A percentile compares a stretch with the other conserved stretches of the same genome.
These are phyloP conservation scores for Dittrichia graveolens DNA, from an alignment of 129 eudicot genomes.

Conservation along the genomic window DNA sequence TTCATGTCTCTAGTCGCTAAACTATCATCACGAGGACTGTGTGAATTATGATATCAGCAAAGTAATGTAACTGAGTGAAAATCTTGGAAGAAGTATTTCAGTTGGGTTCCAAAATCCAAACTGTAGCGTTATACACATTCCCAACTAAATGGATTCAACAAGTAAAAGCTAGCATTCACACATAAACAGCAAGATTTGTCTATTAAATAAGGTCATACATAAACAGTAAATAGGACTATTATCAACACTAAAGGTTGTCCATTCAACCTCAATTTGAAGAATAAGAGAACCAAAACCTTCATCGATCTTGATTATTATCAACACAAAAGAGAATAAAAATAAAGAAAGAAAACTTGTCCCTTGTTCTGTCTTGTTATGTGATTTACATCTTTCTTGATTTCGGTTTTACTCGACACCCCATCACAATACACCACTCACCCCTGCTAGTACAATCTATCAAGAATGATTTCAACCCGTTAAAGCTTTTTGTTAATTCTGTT, in stretches of 20 bases:
- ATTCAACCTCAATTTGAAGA: constrained; percentile 28
- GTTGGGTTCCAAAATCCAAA: constrained; percentile 4
- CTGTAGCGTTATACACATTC: neutral
- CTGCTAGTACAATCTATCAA: constrained; percentile 34
- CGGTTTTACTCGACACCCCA: constrained; percentile 26
- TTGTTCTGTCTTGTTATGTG: constrained; percentile 29
- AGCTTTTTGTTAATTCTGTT: constrained; percentile 34
- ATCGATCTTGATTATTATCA: constrained; percentile 28
- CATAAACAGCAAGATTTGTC: neutral
- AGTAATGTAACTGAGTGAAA: neutral
- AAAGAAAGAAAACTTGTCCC: constrained; percentile 11
- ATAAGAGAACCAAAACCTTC: constrained; percentile 25
- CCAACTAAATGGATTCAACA: too few species aligned
- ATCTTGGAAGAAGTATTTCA: neutral
- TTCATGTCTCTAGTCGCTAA: too few species aligned
- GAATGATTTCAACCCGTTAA: constrained; percentile 33
- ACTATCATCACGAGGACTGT: too few species aligned
- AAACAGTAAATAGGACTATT: constrained; percentile 22
- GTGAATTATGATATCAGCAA: neutral
- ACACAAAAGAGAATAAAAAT: constrained; percentile 23
- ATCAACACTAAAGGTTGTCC: constrained; percentile 22
- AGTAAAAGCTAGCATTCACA: neutral
- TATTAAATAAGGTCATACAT: neutral
- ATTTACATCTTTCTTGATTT: constrained; percentile 37
- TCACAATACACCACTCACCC: constrained; percentile 29